Percentiles rank a stretch among this genome's conserved stretches.
These are phyloP conservation scores for Ilyonectria robusta DNA, from an alignment of 2,329 filamentous ascomycete species.

Conservation along the genomic window DNA sequence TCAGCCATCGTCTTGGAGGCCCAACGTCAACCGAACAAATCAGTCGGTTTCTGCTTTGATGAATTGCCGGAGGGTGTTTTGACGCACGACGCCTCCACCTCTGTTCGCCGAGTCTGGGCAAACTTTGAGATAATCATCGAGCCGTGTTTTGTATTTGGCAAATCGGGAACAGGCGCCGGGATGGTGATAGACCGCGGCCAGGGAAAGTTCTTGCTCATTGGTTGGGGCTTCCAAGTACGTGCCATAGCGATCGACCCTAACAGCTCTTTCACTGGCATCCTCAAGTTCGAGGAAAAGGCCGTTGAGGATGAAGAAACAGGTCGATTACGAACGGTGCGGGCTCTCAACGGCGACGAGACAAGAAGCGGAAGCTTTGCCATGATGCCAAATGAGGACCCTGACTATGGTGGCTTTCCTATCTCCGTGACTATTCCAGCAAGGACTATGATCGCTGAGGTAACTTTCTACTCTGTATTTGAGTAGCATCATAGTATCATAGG, in stretches of 20 bases:
- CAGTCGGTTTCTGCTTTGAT: slow-evolving; percentile 13
- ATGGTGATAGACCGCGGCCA: slow-evolving; percentile 2
- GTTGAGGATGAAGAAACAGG: background rate
- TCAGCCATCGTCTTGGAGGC: slow-evolving; percentile 1
- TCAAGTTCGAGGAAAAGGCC: background rate
- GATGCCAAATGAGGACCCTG: background rate
- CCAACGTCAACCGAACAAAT: background rate
- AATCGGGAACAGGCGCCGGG: background rate
- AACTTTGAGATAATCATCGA: background rate
- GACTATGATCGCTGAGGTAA: background rate
- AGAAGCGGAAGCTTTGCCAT: background rate
- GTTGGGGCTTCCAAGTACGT: background rate
- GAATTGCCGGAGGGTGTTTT: background rate
- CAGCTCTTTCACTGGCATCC: background rate
- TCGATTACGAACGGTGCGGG: background rate
- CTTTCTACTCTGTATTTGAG: background rate
- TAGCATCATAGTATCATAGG: background rate
- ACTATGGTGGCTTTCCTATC: slow-evolving; percentile 1
- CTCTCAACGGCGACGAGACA: background rate
- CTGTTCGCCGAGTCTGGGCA: background rate
- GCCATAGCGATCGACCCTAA: background rate
- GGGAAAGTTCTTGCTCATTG: background rate
- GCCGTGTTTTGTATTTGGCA: slow-evolving; percentile 8
- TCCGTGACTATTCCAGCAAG: background rate
- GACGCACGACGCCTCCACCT: background rate